These are phyloP conservation scores for Annulohypoxylon truncatum DNA, from an alignment of 2,329 filamentous ascomycete genomes.

Conservation along the genomic window DNA sequence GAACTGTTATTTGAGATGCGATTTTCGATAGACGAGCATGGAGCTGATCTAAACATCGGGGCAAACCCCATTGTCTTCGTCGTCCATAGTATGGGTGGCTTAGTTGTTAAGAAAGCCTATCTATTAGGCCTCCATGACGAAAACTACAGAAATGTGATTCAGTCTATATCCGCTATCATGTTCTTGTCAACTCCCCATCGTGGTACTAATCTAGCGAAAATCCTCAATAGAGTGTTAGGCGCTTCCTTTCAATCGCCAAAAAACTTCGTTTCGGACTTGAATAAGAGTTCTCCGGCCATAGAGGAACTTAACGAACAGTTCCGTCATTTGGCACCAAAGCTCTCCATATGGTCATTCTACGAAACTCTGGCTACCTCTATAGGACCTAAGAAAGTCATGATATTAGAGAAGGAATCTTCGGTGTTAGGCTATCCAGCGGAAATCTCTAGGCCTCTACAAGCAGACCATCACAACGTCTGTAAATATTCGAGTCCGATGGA, in stretches of 20 bases:
- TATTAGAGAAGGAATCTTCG: not conserved
- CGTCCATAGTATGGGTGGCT: not conserved
- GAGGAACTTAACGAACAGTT: not conserved
- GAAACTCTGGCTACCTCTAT: not conserved
- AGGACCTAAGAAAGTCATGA: not conserved
- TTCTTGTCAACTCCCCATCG: not conserved
- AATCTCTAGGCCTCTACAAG: not conserved
- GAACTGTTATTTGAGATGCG: not conserved
- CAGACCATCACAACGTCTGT: not conserved
- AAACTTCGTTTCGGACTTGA: not conserved
- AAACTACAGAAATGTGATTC: not conserved
- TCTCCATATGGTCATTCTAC: not conserved
- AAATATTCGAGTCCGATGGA: not conserved
- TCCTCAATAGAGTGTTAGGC: not conserved
- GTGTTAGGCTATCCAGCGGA: not conserved
- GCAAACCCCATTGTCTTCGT: not conserved
- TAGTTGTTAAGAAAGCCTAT: not conserved
- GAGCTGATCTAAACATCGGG: not conserved
- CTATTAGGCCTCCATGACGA: not conserved
- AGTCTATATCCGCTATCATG: not conserved
- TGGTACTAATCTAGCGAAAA: not conserved
- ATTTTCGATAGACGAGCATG: not conserved
- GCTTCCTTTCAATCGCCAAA: not conserved
- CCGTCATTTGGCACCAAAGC: not conserved
- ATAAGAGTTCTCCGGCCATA: not conserved